These are phyloP conservation scores for Boletus subparvulus DNA, from an alignment of 768 basidiomycete species.

Conservation along the genomic window DNA sequence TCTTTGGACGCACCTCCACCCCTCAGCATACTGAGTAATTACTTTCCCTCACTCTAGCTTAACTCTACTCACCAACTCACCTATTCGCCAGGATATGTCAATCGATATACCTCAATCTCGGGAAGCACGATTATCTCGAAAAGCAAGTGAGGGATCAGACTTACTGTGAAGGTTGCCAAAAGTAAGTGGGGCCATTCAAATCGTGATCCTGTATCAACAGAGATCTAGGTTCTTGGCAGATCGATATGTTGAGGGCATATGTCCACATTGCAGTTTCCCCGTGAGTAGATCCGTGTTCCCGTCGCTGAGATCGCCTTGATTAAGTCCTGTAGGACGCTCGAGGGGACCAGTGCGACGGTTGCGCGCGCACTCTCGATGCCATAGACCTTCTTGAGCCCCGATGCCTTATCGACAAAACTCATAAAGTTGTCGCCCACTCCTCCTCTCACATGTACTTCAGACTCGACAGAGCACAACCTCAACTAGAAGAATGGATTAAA, in stretches of 20 bases:
- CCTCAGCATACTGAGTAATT: constrained; percentile 83
- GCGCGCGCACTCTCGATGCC: constrained; percentile 89
- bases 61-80: background rate
- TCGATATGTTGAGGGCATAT: constrained; percentile 96
- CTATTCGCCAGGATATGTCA: constrained; percentile 71
- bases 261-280: constrained; percentile 88
- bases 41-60: background rate
- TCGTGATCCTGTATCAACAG: constrained; percentile 8
- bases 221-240: constrained; percentile 83
- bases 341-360: constrained; percentile 97
- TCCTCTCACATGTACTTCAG: constrained; percentile 92
- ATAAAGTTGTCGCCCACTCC: constrained; percentile 69
- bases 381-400: constrained; percentile 93
- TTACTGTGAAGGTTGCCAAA: constrained; percentile 89
- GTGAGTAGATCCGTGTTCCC: constrained; percentile 38
- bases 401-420: constrained; percentile 82
- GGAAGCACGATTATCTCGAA: constrained; percentile 71
- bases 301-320: background rate
- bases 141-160: constrained; percentile 90
- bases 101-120: constrained; percentile 82
- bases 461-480: constrained; percentile 79
- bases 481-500: constrained; percentile 86
- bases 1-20: constrained; percentile 94
- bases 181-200: constrained; percentile 43
- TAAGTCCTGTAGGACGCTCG: constrained; percentile 72